phyloP scores from a whole-genome alignment of 2,329 filamentous ascomycete species.

The Cladorrhinum sp. region DNA sequence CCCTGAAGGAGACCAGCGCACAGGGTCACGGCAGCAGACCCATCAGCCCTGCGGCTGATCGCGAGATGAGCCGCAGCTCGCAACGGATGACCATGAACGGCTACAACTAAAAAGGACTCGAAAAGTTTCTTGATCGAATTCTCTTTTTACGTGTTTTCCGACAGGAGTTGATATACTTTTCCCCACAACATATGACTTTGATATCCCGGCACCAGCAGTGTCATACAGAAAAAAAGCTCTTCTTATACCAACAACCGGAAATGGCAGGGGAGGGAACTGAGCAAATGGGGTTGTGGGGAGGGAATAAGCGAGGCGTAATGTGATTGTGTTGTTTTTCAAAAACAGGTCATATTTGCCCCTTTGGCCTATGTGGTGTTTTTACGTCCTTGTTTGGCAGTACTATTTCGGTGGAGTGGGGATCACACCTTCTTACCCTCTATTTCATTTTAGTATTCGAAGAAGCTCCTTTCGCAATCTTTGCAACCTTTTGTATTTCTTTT shows the following conservation, averaged over 20 bases:
- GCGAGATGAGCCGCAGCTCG: constrained; percentile 93
- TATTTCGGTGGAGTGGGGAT: constrained; percentile 35
- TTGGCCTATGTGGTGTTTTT: constrained; percentile 33
- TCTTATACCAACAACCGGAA: constrained; percentile 11
- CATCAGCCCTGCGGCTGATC: constrained; percentile 91
- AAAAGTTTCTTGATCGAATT: neutral
- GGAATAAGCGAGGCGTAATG: constrained; percentile 28
- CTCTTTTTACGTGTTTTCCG: neutral
- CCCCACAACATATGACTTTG: constrained; percentile 17
- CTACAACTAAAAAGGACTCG: constrained; percentile 59
- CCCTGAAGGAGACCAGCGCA: constrained; percentile 95
- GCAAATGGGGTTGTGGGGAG: constrained; percentile 14
- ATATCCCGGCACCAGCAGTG: constrained; percentile 25
- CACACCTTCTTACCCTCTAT: constrained; percentile 38
- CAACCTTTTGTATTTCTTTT: constrained; percentile 25
- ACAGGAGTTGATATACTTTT: constrained; percentile 9
- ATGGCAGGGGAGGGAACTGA: constrained; percentile 12
- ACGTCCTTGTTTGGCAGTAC: constrained; percentile 36
- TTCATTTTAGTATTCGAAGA: constrained; percentile 42
- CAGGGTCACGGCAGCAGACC: constrained; percentile 80
- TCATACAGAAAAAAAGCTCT: constrained; percentile 11
- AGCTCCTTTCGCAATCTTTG: constrained; percentile 28
- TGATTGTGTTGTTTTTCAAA: constrained; percentile 17
- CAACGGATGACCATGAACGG: constrained; percentile 99
- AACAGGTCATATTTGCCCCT: constrained; percentile 26